Evolutionary conservation across 345 rosid species (phyloP), one percentile per base, ranked within the genome.

Genomic region (Lumnitzera littorea): DNA sequence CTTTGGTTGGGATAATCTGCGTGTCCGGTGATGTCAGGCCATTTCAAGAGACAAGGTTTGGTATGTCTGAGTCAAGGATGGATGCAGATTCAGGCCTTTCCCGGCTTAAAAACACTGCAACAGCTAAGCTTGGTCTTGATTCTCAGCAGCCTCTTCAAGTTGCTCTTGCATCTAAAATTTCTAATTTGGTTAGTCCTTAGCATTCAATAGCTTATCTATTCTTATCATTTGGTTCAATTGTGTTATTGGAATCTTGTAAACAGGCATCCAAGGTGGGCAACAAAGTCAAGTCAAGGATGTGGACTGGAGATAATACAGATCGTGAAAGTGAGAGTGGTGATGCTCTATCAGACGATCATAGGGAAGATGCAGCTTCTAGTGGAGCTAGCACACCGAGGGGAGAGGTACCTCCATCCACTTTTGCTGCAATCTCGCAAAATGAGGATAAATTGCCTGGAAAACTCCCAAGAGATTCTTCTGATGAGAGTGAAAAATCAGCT

Each of bases 331-430:
- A 92, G 55, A 82, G 84, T 64, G 84, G 85, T 24, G 96, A 82
- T 77, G 73, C 91, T 70, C 76, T 74, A 66, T 81, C 74, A 8
- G 86, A 80, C 63, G 91, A 89, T 63, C 85, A 78, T 62, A 84
- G 82, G 77, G 99, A 94, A 41, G 91, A 90, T 75, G 95, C 79
- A 25, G 80, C 69, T 57, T 86, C 97, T 15, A 94, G 95, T 72
- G 95, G 92, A 61, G 89, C 91, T 66, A 90, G 91, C 72, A 88
- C 99, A 49, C 96, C 99, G 24, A 80, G 92, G 70, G 99, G 91
- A 58, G 91, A 82, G 69, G 55, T 72, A 55, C 62, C 74, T 61
- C 82, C 67, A 15, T 77, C 80, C 64, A 77, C 87, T 52, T 88
- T 88, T 66, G 85, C 89, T 74, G 80, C 75, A 50, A 79, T 71